phyloP scores from a whole-genome alignment of 441 rosid genomes.

The Flueggea neowawraea region DNA sequence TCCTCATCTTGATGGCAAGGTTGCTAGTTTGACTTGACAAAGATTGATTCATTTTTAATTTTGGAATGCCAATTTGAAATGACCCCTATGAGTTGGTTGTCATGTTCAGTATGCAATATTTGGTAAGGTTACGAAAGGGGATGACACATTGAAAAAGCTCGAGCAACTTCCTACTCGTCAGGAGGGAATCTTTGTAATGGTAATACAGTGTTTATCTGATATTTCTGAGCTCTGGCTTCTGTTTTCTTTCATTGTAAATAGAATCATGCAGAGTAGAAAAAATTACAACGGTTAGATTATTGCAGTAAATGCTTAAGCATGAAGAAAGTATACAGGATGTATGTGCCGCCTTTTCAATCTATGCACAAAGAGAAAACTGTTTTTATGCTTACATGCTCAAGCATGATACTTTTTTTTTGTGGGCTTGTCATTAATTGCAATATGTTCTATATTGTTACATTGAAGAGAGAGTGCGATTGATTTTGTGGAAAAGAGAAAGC shows the following conservation, averaged over 20 bases:
- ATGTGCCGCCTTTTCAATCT: background rate
- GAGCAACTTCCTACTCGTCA: slow-evolving; percentile 88
- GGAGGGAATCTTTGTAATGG: slow-evolving; percentile 96
- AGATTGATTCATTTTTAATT: slow-evolving; percentile 7
- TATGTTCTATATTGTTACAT: too few species aligned
- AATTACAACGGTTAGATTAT: background rate
- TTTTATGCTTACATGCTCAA: too few species aligned
- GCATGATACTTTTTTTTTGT: too few species aligned
- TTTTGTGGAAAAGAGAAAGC: too few species aligned
- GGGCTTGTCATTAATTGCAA: too few species aligned
- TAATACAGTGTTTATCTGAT: slow-evolving; percentile 24
- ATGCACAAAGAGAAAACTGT: too few species aligned
- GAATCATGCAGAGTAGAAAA: slow-evolving; percentile 2
- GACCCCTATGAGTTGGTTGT: slow-evolving; percentile 13
- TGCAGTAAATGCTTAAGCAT: background rate
- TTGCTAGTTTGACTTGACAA: slow-evolving; percentile 21
- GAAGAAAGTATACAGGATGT: background rate
- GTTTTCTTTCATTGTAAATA: background rate
- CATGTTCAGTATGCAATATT: slow-evolving; percentile 81
- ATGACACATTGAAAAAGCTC: slow-evolving; percentile 78
- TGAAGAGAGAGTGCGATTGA: too few species aligned
- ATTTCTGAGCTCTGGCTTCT: background rate
- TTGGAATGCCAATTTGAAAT: slow-evolving; percentile 2
- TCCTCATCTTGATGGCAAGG: slow-evolving; percentile 90
- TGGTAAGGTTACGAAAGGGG: slow-evolving; percentile 94